Evolutionary conservation across 495 filamentous ascomycete genomes (phyloP).

Genomic region (Talaromyces ruber): DNA sequence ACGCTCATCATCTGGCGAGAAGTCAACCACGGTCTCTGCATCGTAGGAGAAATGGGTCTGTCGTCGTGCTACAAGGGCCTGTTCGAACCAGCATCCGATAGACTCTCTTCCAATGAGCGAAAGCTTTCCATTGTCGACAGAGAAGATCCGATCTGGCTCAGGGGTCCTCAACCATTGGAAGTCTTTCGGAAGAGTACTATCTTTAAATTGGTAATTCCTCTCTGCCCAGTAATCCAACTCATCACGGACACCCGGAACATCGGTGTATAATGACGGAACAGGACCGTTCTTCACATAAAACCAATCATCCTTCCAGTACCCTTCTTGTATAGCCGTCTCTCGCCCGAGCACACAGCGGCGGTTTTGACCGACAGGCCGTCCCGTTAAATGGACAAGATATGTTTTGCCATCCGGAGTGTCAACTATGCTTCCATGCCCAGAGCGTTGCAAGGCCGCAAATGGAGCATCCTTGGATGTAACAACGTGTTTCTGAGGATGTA

Average conservation of each 20-base stretch:
- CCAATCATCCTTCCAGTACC: constrained; percentile 6
- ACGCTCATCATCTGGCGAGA: constrained; percentile 2
- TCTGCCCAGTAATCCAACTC: constrained; percentile 5
- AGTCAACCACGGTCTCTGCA: constrained; percentile 4
- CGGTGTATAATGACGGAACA: constrained; percentile 3
- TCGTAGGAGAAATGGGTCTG: constrained; percentile 8
- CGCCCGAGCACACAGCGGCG: constrained; percentile 7
- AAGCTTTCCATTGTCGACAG: constrained; percentile 3
- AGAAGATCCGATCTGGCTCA: constrained; percentile 5
- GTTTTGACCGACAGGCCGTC: constrained; percentile 5
- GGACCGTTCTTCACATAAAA: constrained; percentile 6
- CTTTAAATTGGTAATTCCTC: neutral
- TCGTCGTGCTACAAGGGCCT: constrained; percentile 6
- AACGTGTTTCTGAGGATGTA: constrained; percentile 7
- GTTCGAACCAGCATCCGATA: constrained; percentile 6
- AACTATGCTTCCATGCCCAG: constrained; percentile 6
- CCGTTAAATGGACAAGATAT: constrained; percentile 6
- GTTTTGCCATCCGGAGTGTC: constrained; percentile 4
- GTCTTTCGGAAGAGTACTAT: neutral
- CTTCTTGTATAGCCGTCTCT: constrained; percentile 6
- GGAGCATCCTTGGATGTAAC: constrained; percentile 5
- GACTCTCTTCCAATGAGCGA: constrained; percentile 6
- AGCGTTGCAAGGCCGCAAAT: constrained; percentile 7
- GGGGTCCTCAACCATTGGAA: constrained; percentile 6
- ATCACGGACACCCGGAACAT: neutral